A percentile compares a stretch with the other conserved stretches of the same genome.
These are phyloP conservation scores for Colletotrichum sp. DNA, from an alignment of 2,329 filamentous ascomycete species.

Conservation along the genomic window DNA sequence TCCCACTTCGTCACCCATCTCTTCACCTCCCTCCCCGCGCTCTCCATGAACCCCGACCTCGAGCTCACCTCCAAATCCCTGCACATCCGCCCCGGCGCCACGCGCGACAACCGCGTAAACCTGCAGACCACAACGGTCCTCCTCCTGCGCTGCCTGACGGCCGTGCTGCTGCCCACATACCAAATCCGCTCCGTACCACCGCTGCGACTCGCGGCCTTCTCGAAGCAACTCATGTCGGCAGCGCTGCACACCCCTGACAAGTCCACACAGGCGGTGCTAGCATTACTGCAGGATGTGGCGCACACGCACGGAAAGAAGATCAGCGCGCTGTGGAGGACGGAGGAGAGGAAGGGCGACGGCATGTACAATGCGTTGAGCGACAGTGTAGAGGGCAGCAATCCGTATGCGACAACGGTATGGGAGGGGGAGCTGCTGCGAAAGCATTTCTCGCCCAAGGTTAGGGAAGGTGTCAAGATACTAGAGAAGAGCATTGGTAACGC, in stretches of 20 bases:
- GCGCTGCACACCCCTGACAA: constrained; percentile 91
- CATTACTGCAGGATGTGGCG: constrained; percentile 77
- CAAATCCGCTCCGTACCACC: constrained; percentile 79
- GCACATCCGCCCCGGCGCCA: constrained; percentile 56
- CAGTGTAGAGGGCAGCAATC: constrained; percentile 86
- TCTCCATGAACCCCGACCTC: constrained; percentile 83
- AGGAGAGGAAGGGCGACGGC: constrained; percentile 91
- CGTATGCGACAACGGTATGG: constrained; percentile 90
- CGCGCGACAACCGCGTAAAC: constrained; percentile 68
- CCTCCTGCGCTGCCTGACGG: constrained; percentile 83
- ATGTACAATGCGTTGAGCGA: constrained; percentile 76
- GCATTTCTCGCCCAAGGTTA: constrained; percentile 87
- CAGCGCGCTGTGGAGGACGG: constrained; percentile 88
- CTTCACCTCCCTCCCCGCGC: constrained; percentile 81
- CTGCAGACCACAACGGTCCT: constrained; percentile 94
- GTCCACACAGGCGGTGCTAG: constrained; percentile 79
- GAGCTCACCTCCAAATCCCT: constrained; percentile 80
- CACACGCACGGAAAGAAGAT: constrained; percentile 85
- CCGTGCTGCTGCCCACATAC: constrained; percentile 78
- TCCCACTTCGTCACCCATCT: constrained; percentile 96
- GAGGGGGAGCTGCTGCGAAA: constrained; percentile 85
- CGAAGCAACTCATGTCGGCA: constrained; percentile 85
- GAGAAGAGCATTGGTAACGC: constrained; percentile 64
- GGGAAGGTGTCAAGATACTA: constrained; percentile 73
- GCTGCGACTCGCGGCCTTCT: constrained; percentile 85